Base-by-base conservation (phyloP, 2,329 filamentous ascomycete species). In the Fusarium liriodendri region DNA sequence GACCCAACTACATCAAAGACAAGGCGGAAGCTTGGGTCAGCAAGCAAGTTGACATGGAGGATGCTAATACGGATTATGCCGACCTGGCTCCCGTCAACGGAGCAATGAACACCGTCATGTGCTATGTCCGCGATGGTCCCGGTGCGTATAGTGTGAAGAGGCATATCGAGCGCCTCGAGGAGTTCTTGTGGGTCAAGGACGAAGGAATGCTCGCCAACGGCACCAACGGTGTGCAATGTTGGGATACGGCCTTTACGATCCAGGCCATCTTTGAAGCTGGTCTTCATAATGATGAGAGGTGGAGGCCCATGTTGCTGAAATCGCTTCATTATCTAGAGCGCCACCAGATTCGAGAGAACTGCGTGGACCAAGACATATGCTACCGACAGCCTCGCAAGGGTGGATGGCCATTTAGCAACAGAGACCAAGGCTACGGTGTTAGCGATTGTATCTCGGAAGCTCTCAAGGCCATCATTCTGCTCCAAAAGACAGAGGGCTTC, bases 171-270 rank as follows among this genome's bases (percentile, higher is more conserved):
- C 90, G 95, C 5, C 83, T 98, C 14, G 89, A 94, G 50, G 97
- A 99, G 78, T 97, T 92, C 71, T 83, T 99, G 33, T 99, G 97
- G 95, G 87, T 99, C 59, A 98, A 97, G 73, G 83, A 91, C 37
- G 95, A 98, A 80, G 97, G 97, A 7, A 95, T 99, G 94, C 88
- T 98, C 57, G 93, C 93, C 83, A 98, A 98, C 77, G 97, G 97
- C 40, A 99, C 97, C 10, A 98, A 99, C 76, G 97, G 97, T n/a
- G 95, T 98, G 2, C 97, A 99, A 82, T 93, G 92, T 73, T 99
- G 97, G 97, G 97, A 99, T 80, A 99, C 97, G 0, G 89, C 95
- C 1, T 98, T 98, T 80, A 85, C 93, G 20, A 94, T 98, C 37
- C 95, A 98, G 82, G 92, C 94, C 1, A 90, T 94, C 7, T 89